phyloP scores from a whole-genome alignment of 768 basidiomycete species.

The Russula sp. region DNA sequence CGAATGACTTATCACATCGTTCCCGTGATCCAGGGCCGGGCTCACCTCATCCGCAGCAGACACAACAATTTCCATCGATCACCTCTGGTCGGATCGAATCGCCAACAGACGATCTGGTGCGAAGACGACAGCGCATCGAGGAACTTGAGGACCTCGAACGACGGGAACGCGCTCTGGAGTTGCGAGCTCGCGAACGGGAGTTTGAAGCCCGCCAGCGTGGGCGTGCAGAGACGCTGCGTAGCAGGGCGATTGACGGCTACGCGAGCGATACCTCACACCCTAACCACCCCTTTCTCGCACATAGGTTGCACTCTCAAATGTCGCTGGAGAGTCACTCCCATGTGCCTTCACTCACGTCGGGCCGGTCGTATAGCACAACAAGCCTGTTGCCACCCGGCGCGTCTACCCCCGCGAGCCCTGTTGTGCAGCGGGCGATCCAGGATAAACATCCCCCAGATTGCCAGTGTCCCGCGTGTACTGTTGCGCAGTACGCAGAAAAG shows the following conservation, averaged over 20 bases:
- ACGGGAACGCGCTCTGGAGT: slow-evolving; percentile 51
- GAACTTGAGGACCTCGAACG: slow-evolving; percentile 49
- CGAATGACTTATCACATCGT: slow-evolving; percentile 3
- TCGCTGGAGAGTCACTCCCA: slow-evolving; percentile 5
- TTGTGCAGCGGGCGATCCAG: slow-evolving; percentile 24
- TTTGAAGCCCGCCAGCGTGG: slow-evolving; percentile 10
- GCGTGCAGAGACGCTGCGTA: slow-evolving; percentile 32
- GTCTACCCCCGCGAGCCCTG: slow-evolving; percentile 14
- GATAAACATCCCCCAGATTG: slow-evolving; percentile 54
- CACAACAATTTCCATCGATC: slow-evolving; percentile 11
- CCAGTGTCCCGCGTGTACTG: slow-evolving; percentile 60
- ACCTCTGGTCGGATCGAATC: background rate
- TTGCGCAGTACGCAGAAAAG: slow-evolving; percentile 43
- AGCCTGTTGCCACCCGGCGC: slow-evolving; percentile 36
- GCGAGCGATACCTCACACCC: slow-evolving; percentile 30
- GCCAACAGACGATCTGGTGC: slow-evolving; percentile 31
- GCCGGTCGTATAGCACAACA: slow-evolving; percentile 39
- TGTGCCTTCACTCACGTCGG: slow-evolving; percentile 24
- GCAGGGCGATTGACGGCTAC: slow-evolving; percentile 27
- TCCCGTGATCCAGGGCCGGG: slow-evolving; percentile 17
- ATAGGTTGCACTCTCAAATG: slow-evolving; percentile 15
- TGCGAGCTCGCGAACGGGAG: slow-evolving; percentile 41
- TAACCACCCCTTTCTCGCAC: slow-evolving; percentile 22
- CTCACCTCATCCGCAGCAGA: slow-evolving; percentile 13
- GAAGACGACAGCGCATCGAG: slow-evolving; percentile 40